phyloP scores from a whole-genome alignment of 2,329 filamentous ascomycete species.

The Cladosporium cucumerinum region DNA sequence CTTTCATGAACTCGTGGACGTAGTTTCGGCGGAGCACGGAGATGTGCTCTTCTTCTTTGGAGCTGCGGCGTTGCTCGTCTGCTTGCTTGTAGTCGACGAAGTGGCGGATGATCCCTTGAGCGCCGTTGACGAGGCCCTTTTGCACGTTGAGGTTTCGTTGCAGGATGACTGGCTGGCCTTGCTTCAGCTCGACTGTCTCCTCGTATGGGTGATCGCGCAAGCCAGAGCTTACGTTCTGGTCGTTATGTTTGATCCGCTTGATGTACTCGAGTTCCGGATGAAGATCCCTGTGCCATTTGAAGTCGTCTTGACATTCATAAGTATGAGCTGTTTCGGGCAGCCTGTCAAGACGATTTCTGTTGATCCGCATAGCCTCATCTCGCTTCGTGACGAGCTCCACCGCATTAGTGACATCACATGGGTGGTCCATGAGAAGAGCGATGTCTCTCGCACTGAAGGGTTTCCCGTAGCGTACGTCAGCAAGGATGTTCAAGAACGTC shows the following conservation, averaged over 20 bases:
- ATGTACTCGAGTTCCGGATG: constrained; percentile 1
- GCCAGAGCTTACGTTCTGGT: neutral
- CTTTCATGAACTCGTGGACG: constrained; percentile 40
- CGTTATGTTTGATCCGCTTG: neutral
- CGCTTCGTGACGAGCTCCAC: neutral
- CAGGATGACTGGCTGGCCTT: constrained; percentile 52
- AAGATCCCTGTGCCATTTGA: neutral
- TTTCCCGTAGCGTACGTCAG: neutral
- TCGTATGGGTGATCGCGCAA: constrained; percentile 46
- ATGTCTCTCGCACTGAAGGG: neutral
- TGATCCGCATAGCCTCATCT: neutral
- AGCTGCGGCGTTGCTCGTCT: neutral
- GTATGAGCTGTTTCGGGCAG: neutral
- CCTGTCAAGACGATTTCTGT: neutral
- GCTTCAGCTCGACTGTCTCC: constrained; percentile 46
- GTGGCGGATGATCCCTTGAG: constrained; percentile 44
- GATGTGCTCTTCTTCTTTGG: neutral
- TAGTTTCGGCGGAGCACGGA: constrained; percentile 34
- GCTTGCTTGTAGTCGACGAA: constrained; percentile 25
- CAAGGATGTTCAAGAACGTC: neutral
- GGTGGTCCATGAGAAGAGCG: neutral
- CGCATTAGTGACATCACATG: neutral
- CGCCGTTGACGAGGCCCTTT: constrained; percentile 44
- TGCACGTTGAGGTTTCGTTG: constrained; percentile 49
- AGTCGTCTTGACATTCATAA: constrained; percentile 22